Percentiles rank a stretch among this genome's conserved stretches.
phyloP scores from a whole-genome alignment of 805 yeast species.

The Hanseniaspora occidentalis region DNA sequence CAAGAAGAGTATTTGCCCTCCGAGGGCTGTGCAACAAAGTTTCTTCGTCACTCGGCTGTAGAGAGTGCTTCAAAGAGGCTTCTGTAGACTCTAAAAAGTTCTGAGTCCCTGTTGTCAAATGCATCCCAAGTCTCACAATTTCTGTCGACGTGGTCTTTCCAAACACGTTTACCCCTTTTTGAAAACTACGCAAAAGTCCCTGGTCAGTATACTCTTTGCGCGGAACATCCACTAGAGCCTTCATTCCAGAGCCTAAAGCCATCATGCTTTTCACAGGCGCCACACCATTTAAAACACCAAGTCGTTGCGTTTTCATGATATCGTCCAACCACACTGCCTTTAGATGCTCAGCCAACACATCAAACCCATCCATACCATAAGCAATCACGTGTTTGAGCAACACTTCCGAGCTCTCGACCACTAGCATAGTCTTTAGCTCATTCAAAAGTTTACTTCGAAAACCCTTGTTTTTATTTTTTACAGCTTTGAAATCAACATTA shows the following conservation, averaged over 20 bases:
- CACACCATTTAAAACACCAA: constrained; percentile 72
- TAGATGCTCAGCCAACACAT: constrained; percentile 40
- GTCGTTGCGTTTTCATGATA: constrained; percentile 66
- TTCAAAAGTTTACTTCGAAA: constrained; percentile 38
- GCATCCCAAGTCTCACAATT: constrained; percentile 68
- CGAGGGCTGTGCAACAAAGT: not conserved
- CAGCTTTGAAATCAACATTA: constrained; percentile 83
- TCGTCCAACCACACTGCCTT: constrained; percentile 81
- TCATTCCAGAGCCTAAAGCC: constrained; percentile 66
- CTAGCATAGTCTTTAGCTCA: constrained; percentile 81
- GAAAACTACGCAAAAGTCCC: constrained; percentile 51
- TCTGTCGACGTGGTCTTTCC: constrained; percentile 73
- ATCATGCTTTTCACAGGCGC: constrained; percentile 71
- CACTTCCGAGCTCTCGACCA: constrained; percentile 74
- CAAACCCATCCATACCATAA: constrained; percentile 70
- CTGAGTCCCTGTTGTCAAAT: constrained; percentile 81
- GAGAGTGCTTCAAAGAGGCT: constrained; percentile 29
- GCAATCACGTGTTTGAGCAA: constrained; percentile 46
- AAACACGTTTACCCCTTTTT: constrained; percentile 63
- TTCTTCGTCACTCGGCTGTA: constrained; percentile 15
- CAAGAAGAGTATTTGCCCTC: constrained; percentile 12
- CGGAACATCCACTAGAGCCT: constrained; percentile 62
- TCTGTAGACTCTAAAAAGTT: constrained; percentile 69
- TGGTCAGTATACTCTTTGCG: constrained; percentile 61
- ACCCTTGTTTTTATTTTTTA: constrained; percentile 55